Percentiles rank a stretch among this genome's conserved stretches.
Conservation (phyloP, 805 yeast species). For the Candida vaughaniae region DNA sequence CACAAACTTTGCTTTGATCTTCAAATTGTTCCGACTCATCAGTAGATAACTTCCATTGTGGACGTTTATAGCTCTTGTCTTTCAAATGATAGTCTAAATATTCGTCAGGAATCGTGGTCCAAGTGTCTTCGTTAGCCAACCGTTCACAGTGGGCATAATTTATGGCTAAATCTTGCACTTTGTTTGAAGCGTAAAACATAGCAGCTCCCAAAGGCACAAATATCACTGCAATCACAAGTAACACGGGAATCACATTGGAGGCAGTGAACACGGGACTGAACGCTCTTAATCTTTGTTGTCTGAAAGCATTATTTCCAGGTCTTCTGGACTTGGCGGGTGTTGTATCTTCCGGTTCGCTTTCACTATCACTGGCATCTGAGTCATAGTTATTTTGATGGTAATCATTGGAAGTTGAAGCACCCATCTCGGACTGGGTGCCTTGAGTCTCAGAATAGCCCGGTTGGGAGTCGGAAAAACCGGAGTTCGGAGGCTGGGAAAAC, state of each 20-base stretch:
- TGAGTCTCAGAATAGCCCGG: too few relatives aligned
- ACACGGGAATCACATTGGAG: conserved; percentile 40
- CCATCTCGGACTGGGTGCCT: too few relatives aligned
- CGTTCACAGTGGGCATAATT: conserved; percentile 42
- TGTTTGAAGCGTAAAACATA: conserved; percentile 45
- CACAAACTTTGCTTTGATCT: conserved; percentile 49
- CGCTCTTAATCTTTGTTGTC: conserved; percentile 56
- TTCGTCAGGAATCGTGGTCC: conserved; percentile 38
- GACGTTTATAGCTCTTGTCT: conserved; percentile 10
- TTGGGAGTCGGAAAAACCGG: too few relatives aligned
- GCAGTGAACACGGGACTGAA: conserved; percentile 47
- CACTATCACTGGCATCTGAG: conserved; percentile 9
- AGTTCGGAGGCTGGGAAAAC: too few relatives aligned
- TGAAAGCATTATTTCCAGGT: conserved; percentile 61
- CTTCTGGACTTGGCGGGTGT: conserved; percentile 52
- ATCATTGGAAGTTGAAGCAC: too few relatives aligned
- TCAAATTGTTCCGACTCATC: conserved; percentile 46
- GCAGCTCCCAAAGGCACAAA: conserved; percentile 47
- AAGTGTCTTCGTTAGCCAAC: conserved; percentile 30
- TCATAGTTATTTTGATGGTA: too few relatives aligned
- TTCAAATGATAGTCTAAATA: conserved; percentile 38
- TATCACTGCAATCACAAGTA: conserved; percentile 36
- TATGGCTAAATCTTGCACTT: conserved; percentile 38
- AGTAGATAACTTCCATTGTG: conserved; percentile 37
- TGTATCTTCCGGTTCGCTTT: conserved; percentile 39